Evolutionary conservation across 2,329 filamentous ascomycete species (phyloP).

Genomic region (Trichoderma harzianum): DNA sequence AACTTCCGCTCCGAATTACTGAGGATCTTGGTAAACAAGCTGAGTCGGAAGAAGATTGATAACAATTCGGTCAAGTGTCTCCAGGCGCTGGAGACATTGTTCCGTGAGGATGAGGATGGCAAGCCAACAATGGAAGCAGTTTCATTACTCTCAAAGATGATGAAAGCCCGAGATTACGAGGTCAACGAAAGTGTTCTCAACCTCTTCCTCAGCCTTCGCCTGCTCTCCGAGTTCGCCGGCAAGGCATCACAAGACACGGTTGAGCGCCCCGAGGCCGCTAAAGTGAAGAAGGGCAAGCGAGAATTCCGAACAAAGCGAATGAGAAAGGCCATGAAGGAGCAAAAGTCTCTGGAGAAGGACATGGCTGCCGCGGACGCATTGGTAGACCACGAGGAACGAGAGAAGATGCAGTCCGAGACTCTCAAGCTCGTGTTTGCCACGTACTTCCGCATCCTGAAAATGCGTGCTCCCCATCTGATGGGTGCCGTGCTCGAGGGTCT

Average conservation of each 20-base stretch:
- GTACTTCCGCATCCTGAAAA: constrained; percentile 93
- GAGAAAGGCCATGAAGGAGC: constrained; percentile 79
- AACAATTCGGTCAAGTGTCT: constrained; percentile 74
- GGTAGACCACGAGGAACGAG: constrained; percentile 87
- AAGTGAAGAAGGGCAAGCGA: constrained; percentile 62
- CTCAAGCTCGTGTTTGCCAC: constrained; percentile 92
- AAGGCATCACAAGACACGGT: constrained; percentile 78
- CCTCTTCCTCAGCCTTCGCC: constrained; percentile 82
- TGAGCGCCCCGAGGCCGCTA: constrained; percentile 46
- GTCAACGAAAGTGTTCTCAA: constrained; percentile 85
- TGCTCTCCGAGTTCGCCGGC: constrained; percentile 81
- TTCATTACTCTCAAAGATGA: constrained; percentile 85
- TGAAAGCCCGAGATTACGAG: constrained; percentile 80
- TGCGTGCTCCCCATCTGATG: constrained; percentile 78
- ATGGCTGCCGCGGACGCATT: constrained; percentile 89
- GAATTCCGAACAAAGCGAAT: constrained; percentile 87
- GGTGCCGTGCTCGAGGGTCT: constrained; percentile 94
- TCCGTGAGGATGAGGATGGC: constrained; percentile 85
- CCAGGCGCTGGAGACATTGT: constrained; percentile 75
- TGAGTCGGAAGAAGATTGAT: constrained; percentile 70
- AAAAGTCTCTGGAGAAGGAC: constrained; percentile 85
- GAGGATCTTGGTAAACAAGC: constrained; percentile 79
- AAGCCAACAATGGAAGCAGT: constrained; percentile 84
- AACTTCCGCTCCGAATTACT: constrained; percentile 89
- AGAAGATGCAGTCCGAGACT: constrained; percentile 92